Evolutionary conservation across 352 stramenopile species (phyloP).

Genomic region (Globisporangium polare): DNA sequence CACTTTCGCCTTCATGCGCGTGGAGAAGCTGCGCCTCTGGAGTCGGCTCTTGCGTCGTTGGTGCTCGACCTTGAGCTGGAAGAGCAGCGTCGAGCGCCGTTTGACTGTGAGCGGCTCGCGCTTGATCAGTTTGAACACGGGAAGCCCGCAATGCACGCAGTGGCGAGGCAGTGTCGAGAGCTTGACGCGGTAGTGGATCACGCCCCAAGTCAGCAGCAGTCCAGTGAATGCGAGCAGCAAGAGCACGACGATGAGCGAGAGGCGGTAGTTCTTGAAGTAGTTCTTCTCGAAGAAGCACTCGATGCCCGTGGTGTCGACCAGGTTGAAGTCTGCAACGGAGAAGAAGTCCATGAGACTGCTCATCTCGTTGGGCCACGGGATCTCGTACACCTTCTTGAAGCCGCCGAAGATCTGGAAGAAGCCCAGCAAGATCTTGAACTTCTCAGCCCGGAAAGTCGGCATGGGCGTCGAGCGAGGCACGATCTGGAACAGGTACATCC

Average conservation of each 20-base stretch:
- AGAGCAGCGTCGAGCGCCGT: conserved; percentile 33
- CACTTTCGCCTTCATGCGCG: conserved; percentile 25
- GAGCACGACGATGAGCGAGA: conserved; percentile 41
- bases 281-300: conserved; percentile 62
- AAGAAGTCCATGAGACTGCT: conserved; percentile 63
- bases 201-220: conserved; percentile 42
- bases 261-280: conserved; percentile 63
- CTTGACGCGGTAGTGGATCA: conserved; percentile 53
- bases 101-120: conserved; percentile 24
- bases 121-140: conserved; percentile 45
- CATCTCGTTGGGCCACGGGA: conserved; percentile 59
- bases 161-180: conserved; percentile 51
- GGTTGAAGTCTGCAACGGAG: conserved; percentile 61
- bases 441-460: conserved; percentile 46
- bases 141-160: conserved; percentile 52
- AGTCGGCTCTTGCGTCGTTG: conserved; percentile 14
- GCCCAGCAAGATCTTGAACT: conserved; percentile 75
- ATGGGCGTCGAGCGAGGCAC: conserved; percentile 16
- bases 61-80: conserved; percentile 39
- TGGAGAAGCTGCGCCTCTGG: conserved; percentile 19
- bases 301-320: conserved; percentile 58
- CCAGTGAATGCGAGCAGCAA: conserved; percentile 29
- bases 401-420: conserved; percentile 77
- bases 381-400: conserved; percentile 74
- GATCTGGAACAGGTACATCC: conserved; percentile 38